Base-by-base conservation (phyloP, 1,284 basidiomycete genomes). In the Ganoderma multipileum region DNA sequence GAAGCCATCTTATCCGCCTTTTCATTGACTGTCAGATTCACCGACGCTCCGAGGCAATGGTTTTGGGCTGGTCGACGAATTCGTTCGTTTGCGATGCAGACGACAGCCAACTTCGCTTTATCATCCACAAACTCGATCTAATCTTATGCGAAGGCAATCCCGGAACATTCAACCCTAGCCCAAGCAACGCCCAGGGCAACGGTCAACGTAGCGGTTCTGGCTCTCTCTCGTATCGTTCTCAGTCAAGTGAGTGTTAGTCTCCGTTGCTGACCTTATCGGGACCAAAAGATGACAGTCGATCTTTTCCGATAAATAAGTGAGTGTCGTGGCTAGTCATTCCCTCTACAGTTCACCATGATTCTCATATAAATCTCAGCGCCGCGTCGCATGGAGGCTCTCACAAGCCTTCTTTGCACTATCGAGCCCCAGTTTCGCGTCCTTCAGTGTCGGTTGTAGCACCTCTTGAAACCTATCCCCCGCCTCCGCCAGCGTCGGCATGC, bases 111-210 rank as follows among this genome's bases (percentile, higher is more conserved):
- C 6, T 44, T 44, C 42, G 2, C n/a, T 47, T 11, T 8, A 20
- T n/a, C n/a, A n/a, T 23, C 44, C 6, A 14, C 14, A 42, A 59
- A 59, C 42, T 30, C 42, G 52, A 63, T 63, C 55, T 60, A 36
- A 67, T 67, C 66, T 67, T 54, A 67, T 67, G 57, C 59, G 23
- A 28, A 16, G 41, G 18, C 58, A 9, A 14, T 39, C 38, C 38
- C 38, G 38, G 47, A 50, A 50, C n/a, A 12, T 50, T 50, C 23
- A 50, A 50, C 47, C 44, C 33, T 3, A 33, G 33, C 8, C 33
- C 33, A 33, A n/a, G n/a, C n/a, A 44, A 20, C 20, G 12, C 44
- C n/a, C 20, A 47, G n/a, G 7, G n/a, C 44, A 7, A 42, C 41
- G 16, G 3, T 20, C 41, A 42, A 42, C 38, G 12, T 39, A 42